Conservation (phyloP, 176 grass and related monocot species). For the Thalia dealbata region DNA sequence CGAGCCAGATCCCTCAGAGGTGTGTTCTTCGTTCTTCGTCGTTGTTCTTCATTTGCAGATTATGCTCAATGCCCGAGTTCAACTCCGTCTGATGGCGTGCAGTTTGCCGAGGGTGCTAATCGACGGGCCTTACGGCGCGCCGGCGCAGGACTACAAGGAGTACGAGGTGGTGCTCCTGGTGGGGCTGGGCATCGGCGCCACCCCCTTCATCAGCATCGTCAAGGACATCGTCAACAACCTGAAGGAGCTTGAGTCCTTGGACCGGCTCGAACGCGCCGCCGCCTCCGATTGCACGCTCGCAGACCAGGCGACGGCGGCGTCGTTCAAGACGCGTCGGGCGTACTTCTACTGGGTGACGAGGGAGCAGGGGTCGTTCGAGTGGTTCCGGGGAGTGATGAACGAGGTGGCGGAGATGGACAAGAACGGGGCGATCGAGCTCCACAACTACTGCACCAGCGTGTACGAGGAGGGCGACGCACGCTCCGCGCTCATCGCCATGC, state of each 20-base stretch:
- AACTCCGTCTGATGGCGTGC: background rate
- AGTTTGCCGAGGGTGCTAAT: slow-evolving; percentile 5
- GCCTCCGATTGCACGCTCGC: background rate
- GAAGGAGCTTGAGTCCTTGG: background rate
- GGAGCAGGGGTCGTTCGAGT: slow-evolving; percentile 88
- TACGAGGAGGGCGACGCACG: slow-evolving; percentile 91
- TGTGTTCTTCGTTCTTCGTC: background rate
- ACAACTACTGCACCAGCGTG: slow-evolving; percentile 87
- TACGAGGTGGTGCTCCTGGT: slow-evolving; percentile 11
- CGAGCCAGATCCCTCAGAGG: background rate
- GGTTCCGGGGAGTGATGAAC: slow-evolving; percentile 94
- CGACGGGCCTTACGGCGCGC: slow-evolving; percentile 15
- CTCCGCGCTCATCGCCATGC: slow-evolving; percentile 87
- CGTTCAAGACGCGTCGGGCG: slow-evolving; percentile 69
- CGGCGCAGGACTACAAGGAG: slow-evolving; percentile 13
- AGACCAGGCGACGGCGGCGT: background rate
- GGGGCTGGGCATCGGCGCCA: slow-evolving; percentile 11
- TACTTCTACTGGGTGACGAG: slow-evolving; percentile 98
- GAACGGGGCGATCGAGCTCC: slow-evolving; percentile 73
- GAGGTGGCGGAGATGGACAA: slow-evolving; percentile 87
- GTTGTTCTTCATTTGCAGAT: background rate
- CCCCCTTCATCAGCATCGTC: slow-evolving; percentile 15
- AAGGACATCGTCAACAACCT: slow-evolving; percentile 18
- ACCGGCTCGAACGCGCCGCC: background rate
- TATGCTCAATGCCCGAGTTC: background rate